Percentiles rank a stretch among this genome's conserved stretches.
Evolutionary conservation across 129 eudicot genomes (phyloP).

Genomic region (Lactuca saligna): DNA sequence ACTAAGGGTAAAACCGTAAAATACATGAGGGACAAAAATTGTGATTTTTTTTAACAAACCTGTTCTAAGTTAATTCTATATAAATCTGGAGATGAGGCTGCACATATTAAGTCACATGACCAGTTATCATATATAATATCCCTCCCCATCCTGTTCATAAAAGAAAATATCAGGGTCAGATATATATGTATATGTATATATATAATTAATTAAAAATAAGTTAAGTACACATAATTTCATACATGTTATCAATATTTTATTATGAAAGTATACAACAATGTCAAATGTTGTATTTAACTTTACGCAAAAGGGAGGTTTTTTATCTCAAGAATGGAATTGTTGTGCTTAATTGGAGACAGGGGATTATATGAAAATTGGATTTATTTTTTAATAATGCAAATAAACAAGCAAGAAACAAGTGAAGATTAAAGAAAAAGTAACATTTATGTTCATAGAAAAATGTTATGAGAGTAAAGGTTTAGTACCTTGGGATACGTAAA

Average conservation of each 20-base stretch:
- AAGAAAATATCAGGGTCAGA: background rate
- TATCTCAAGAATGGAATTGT: too few relatives aligned
- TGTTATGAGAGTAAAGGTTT: conserved; percentile 4
- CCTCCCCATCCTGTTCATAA: conserved; percentile 84
- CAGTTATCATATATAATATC: conserved; percentile 84
- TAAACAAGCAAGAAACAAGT: conserved; percentile 4
- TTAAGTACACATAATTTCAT: background rate
- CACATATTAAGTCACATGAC: conserved; percentile 98
- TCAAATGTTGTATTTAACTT: too few relatives aligned
- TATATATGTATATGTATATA: background rate
- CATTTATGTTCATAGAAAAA: background rate
- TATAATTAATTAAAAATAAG: background rate
- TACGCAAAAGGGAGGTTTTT: too few relatives aligned
- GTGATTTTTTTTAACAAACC: conserved; percentile 33
- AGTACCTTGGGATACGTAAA: conserved; percentile 83
- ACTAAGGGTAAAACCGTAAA: too few relatives aligned
- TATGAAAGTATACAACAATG: background rate
- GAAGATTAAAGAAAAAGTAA: conserved; percentile 6
- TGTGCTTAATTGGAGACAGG: too few relatives aligned
- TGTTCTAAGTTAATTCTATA: conserved; percentile 92
- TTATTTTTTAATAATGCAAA: background rate
- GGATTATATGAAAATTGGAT: background rate
- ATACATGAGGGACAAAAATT: background rate
- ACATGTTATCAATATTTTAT: background rate
- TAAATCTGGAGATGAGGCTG: conserved; percentile 97